Base-by-base conservation (phyloP, 2,329 filamentous ascomycete genomes). In the Aspergillus sp. region DNA sequence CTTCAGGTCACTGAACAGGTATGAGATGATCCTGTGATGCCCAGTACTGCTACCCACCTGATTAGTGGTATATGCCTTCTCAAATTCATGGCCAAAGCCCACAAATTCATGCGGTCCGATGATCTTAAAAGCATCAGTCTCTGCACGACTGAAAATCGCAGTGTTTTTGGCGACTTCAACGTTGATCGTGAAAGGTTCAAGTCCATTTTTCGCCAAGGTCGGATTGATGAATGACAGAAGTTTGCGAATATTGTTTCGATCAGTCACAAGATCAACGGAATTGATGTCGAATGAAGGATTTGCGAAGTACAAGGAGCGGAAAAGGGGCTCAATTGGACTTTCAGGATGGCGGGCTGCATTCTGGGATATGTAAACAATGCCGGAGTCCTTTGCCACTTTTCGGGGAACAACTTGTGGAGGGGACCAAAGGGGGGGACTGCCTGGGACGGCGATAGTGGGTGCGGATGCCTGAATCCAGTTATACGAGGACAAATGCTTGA, bases 231-330 rank as follows among this genome's bases (percentile, higher is more conserved):
- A 74, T 2, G 62, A 61, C 1, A 76, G 61, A 19, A 77, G 68
- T 55, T 76, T 76, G 29, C 73, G 70, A 43, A 77, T 65, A 43
- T 72, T 75, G 56, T 73, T 74, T 29, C 71, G 59, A 51, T 76
- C 73, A 2, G 67, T 72, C 19, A 77, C 60, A 7, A 77, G 47
- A 51, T 75, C 68, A 41, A 71, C 50, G 0, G 54, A 36, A 27
- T 52, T 29, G 10, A 75, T 56, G 44, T 74, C 61, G 42, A 55
- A 57, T 0, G 58, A 57, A 7, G 73, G 70, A 26, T 72, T 41
- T 5, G 54, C 53, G 29, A 61, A 52, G 49, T 65, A 71, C 4
- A 76, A 48, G 0, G 72, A 62, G 35, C 72, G 71, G 47, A 76
- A 76, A 0, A 76, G 59, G 0, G 73, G 71, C 49, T 76, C 73